Conservation (phyloP, 768 basidiomycete genomes). For the Lactarius hatsudake region DNA sequence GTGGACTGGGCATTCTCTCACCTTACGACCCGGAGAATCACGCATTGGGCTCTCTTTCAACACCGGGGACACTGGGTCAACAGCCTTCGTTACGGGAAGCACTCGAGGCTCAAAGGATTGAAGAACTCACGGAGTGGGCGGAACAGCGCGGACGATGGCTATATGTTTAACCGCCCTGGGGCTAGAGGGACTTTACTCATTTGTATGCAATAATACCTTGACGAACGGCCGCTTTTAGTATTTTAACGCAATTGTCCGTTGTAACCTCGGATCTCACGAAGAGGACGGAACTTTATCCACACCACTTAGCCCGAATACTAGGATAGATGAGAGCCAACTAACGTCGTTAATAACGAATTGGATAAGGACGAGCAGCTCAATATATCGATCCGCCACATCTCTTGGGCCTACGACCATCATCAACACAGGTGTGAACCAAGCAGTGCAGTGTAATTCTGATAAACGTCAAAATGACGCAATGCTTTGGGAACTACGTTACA, state of each 20-base stretch:
- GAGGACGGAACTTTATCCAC: neutral
- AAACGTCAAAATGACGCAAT: neutral
- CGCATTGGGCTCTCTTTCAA: constrained; percentile 27
- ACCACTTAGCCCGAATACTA: neutral
- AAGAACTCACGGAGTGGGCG: constrained; percentile 39
- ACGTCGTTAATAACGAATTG: neutral
- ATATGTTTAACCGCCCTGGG: constrained; percentile 35
- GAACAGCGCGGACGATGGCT: constrained; percentile 39
- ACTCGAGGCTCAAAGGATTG: constrained; percentile 33
- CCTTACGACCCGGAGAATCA: constrained; percentile 41
- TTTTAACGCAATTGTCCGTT: neutral
- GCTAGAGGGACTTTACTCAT: neutral
- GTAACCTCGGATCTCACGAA: neutral
- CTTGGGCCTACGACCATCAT: neutral
- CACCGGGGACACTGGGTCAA: constrained; percentile 29
- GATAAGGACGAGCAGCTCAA: neutral
- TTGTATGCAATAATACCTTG: neutral
- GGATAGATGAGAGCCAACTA: neutral
- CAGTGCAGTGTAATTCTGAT: neutral
- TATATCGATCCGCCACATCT: neutral
- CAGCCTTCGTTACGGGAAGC: constrained; percentile 24
- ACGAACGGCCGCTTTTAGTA: neutral
- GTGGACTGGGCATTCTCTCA: constrained; percentile 83
- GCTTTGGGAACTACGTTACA: neutral
- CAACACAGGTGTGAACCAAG: neutral